A percentile compares a stretch with the other conserved stretches of the same genome.
These are phyloP conservation scores for Leishmania major DNA, from an alignment of 208 protist species.

Conservation along the genomic window DNA sequence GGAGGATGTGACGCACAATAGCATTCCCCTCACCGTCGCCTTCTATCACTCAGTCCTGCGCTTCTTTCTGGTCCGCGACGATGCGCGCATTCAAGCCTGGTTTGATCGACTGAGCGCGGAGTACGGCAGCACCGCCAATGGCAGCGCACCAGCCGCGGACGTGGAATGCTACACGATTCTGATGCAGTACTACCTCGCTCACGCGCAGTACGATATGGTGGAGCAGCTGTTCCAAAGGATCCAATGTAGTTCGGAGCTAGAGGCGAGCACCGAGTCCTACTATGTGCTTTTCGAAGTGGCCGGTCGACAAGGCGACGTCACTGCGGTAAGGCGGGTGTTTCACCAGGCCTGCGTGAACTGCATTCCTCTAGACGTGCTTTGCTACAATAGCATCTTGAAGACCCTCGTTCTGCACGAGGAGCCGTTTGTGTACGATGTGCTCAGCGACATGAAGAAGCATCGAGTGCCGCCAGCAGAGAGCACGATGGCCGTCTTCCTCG, in stretches of 20 bases:
- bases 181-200: conserved; percentile 65
- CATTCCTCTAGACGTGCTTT: conserved; percentile 47
- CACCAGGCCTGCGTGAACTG: conserved; percentile 79
- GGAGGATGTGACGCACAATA: conserved; percentile 11
- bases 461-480: conserved; percentile 49
- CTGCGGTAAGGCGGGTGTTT: conserved; percentile 55
- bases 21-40: conserved; percentile 24
- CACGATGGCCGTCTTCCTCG: conserved; percentile 80
- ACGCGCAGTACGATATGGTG: conserved; percentile 45
- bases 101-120: conserved; percentile 49
- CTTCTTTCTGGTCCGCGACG: conserved; percentile 46
- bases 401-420: conserved; percentile 57
- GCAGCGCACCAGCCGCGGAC: conserved; percentile 25
- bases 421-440: conserved; percentile 71
- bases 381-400: conserved; percentile 86
- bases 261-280: conserved; percentile 65
- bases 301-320: conserved; percentile 29
- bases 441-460: conserved; percentile 82
- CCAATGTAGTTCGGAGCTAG: conserved; percentile 51
- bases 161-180: conserved; percentile 60
- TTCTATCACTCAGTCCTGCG: conserved; percentile 64
- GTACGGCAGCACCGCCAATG: neutral
- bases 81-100: conserved; percentile 46
- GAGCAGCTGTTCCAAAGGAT: conserved; percentile 63
- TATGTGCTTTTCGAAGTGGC: conserved; percentile 69